Percentiles rank a stretch among this genome's conserved stretches.
phyloP scores from a whole-genome alignment of 1,284 basidiomycete species.

The Malassezia japonica region DNA sequence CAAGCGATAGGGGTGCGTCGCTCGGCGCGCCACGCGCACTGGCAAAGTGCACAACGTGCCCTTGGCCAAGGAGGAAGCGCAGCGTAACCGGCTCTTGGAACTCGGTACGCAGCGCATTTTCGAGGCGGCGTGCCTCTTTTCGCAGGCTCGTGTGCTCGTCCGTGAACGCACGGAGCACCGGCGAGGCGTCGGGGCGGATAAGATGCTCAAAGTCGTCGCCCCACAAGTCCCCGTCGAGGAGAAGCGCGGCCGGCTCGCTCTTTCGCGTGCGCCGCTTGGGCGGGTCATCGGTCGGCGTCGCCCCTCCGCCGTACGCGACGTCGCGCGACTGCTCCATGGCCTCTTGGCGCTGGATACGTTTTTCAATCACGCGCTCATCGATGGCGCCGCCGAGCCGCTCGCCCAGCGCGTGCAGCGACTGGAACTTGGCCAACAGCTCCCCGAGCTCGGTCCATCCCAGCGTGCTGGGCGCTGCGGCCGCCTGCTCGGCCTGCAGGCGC shows the following conservation, averaged over 20 bases:
- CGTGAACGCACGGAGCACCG: conserved; percentile 20
- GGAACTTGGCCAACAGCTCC: conserved; percentile 14
- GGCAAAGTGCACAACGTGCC: conserved; percentile 39
- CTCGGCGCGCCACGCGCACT: not conserved
- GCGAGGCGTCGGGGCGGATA: conserved; percentile 33
- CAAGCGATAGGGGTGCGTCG: conserved; percentile 23
- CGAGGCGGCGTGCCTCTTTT: conserved; percentile 19
- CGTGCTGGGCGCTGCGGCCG: not conserved
- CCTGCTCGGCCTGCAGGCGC: conserved; percentile 2
- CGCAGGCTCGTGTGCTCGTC: conserved; percentile 23
- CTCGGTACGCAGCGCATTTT: conserved; percentile 22
- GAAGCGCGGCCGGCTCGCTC: not conserved
- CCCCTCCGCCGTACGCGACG: conserved; percentile 14
- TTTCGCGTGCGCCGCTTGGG: not conserved
- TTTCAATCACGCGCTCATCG: conserved; percentile 44
- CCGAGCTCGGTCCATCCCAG: conserved; percentile 7
- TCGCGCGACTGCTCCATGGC: conserved; percentile 11
- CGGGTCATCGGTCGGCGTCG: conserved; percentile 10
- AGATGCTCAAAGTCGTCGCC: conserved; percentile 42
- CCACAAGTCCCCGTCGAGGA: conserved; percentile 19
- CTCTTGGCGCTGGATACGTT: conserved; percentile 29
- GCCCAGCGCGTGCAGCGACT: conserved; percentile 22
- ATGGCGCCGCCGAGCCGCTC: conserved; percentile 31
- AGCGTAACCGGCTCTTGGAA: conserved; percentile 24
- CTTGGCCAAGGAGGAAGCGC: conserved; percentile 35